These are phyloP conservation scores for Camellia oleifera DNA, from an alignment of 179 eudicot genomes.

Conservation along the genomic window DNA sequence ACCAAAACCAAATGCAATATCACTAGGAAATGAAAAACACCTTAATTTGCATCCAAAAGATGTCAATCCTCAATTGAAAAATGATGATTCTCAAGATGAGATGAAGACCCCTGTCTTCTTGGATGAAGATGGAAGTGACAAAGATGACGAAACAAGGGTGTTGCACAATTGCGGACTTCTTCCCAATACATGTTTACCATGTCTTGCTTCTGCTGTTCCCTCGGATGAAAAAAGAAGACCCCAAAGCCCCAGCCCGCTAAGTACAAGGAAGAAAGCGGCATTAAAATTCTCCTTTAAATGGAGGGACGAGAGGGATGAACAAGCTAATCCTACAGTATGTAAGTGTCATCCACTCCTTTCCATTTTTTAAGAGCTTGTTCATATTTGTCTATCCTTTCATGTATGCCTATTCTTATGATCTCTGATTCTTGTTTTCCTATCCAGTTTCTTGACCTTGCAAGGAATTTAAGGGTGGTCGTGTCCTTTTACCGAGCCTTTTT, in stretches of 20 bases:
- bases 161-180: constrained; percentile 14
- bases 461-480: no score
- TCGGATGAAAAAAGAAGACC: constrained; percentile 11
- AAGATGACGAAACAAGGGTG: neutral
- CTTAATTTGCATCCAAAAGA: constrained; percentile 1
- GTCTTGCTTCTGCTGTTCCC: constrained; percentile 10
- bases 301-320: constrained; percentile 21
- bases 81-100: constrained; percentile 27
- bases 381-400: neutral
- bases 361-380: neutral
- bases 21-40: neutral
- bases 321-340: neutral
- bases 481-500: no score
- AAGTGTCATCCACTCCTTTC: neutral
- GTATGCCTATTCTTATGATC: neutral
- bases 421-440: neutral
- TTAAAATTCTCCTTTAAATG: constrained; percentile 11
- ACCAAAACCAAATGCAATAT: constrained; percentile 25
- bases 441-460: no score
- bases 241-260: constrained; percentile 7
- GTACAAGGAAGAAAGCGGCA: neutral
- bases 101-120: constrained; percentile 30
- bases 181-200: constrained; percentile 14
- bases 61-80: constrained; percentile 7
- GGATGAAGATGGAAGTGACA: constrained; percentile 29